phyloP scores from a whole-genome alignment of 2,329 filamentous ascomycete genomes.

The Cryphonectria radicalis region DNA sequence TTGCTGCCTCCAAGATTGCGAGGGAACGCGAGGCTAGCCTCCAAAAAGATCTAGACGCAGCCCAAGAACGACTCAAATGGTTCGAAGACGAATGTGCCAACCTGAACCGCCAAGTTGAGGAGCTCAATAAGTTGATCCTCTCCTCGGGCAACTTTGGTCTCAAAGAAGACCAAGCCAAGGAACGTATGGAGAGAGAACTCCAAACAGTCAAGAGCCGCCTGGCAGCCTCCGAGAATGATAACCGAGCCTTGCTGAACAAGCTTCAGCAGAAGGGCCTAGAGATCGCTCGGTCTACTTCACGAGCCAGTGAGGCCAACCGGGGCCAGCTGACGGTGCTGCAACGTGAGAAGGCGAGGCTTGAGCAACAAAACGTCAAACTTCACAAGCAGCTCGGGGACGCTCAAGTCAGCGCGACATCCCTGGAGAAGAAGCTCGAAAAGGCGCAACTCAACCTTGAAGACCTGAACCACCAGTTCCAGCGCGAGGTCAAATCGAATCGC shows the following conservation, averaged over 20 bases:
- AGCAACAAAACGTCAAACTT: slow-evolving; percentile 81
- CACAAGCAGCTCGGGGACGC: slow-evolving; percentile 84
- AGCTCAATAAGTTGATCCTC: slow-evolving; percentile 83
- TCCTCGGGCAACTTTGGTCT: slow-evolving; percentile 88
- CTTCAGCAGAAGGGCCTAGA: slow-evolving; percentile 96
- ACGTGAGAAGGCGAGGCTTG: slow-evolving; percentile 78
- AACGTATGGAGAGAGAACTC: slow-evolving; percentile 87
- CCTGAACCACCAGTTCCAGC: slow-evolving; percentile 85
- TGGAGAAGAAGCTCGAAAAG: slow-evolving; percentile 96
- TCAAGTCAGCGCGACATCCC: slow-evolving; percentile 77
- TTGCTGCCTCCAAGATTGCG: slow-evolving; percentile 75
- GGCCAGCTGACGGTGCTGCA: slow-evolving; percentile 77
- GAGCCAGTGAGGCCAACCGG: slow-evolving; percentile 81
- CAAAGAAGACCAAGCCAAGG: slow-evolving; percentile 91
- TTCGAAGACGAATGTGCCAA: slow-evolving; percentile 79
- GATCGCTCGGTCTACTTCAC: slow-evolving; percentile 87
- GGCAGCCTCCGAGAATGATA: slow-evolving; percentile 93
- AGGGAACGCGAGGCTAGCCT: slow-evolving; percentile 80
- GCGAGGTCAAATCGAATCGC: slow-evolving; percentile 86
- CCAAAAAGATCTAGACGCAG: slow-evolving; percentile 78
- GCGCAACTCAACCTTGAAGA: slow-evolving; percentile 87
- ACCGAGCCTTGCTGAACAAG: slow-evolving; percentile 92
- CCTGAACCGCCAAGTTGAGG: slow-evolving; percentile 79
- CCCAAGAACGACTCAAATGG: slow-evolving; percentile 75
- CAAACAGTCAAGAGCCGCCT: slow-evolving; percentile 89